Conservation (phyloP, 2,329 filamentous ascomycete species). For the Fusarium falciforme region DNA sequence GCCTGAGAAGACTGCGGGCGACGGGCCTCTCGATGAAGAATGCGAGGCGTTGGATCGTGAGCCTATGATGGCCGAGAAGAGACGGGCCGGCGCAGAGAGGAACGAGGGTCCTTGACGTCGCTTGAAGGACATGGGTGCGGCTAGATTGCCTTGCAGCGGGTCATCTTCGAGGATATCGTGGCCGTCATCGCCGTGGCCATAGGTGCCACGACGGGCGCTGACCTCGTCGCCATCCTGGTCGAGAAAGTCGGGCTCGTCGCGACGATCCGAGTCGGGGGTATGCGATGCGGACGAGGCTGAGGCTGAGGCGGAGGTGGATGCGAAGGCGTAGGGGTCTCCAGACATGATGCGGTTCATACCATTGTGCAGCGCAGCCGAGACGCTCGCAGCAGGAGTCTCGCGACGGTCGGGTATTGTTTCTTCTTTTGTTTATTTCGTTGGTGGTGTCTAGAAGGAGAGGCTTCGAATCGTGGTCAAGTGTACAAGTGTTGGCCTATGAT, state of each 20-base stretch:
- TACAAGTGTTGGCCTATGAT: background rate
- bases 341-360: slow-evolving; percentile 56
- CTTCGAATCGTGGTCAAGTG: background rate
- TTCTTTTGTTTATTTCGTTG: background rate
- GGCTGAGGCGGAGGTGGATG: slow-evolving; percentile 45
- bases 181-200: slow-evolving; percentile 22
- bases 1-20: slow-evolving; percentile 29
- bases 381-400: slow-evolving; percentile 32
- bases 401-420: background rate
- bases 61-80: slow-evolving; percentile 61
- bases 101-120: slow-evolving; percentile 69
- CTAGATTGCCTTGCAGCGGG: slow-evolving; percentile 62
- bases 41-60: slow-evolving; percentile 23
- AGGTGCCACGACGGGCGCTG: slow-evolving; percentile 26
- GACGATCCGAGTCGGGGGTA: slow-evolving; percentile 50
- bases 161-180: slow-evolving; percentile 64
- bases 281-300: slow-evolving; percentile 46
- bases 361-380: slow-evolving; percentile 45
- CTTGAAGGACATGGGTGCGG: slow-evolving; percentile 75
- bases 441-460: background rate
- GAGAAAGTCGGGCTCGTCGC: slow-evolving; percentile 61
- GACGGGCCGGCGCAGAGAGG: slow-evolving; percentile 59
- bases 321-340: slow-evolving; percentile 51
- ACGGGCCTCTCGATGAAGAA: slow-evolving; percentile 30
- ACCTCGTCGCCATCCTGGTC: slow-evolving; percentile 47